Percentiles rank a stretch among this genome's conserved stretches.
phyloP scores from a whole-genome alignment of 768 basidiomycete genomes.

The Hericium coralloides region DNA sequence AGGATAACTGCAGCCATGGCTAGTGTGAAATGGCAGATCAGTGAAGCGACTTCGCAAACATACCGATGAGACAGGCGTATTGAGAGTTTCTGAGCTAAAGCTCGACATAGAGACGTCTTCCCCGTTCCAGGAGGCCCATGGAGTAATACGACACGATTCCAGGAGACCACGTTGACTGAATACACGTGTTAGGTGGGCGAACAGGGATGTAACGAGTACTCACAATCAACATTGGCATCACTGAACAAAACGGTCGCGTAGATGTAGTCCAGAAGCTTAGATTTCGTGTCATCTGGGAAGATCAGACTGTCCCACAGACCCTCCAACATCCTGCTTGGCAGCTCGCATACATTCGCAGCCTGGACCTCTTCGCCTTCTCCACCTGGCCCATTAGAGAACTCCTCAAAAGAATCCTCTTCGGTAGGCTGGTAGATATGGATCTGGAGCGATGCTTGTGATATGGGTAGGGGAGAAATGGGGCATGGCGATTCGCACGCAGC shows the following conservation, averaged over 20 bases:
- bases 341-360: conserved; percentile 83
- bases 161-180: conserved; percentile 81
- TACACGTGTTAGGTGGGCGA: conserved; percentile 1
- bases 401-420: conserved; percentile 58
- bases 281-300: conserved; percentile 77
- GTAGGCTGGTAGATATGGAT: conserved; percentile 86
- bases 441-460: conserved; percentile 56
- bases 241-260: conserved; percentile 91
- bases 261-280: conserved; percentile 86
- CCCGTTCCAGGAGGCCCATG: conserved; percentile 98
- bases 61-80: conserved; percentile 83
- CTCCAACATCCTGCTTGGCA: conserved; percentile 79
- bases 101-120: conserved; percentile 91
- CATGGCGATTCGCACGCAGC: conserved; percentile 62
- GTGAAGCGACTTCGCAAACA: conserved; percentile 2
- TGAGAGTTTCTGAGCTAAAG: conserved; percentile 90
- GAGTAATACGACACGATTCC: conserved; percentile 91
- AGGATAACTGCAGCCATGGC: conserved; percentile 50
- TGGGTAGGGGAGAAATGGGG: conserved; percentile 36
- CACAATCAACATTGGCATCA: conserved; percentile 80
- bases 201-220: conserved; percentile 21
- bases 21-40: background rate
- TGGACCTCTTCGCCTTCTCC: conserved; percentile 67
- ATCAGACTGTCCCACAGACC: conserved; percentile 92
- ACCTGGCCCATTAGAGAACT: conserved; percentile 48